phyloP scores from a whole-genome alignment of 75 land plant genomes.

The Pinus tabuliformis region DNA sequence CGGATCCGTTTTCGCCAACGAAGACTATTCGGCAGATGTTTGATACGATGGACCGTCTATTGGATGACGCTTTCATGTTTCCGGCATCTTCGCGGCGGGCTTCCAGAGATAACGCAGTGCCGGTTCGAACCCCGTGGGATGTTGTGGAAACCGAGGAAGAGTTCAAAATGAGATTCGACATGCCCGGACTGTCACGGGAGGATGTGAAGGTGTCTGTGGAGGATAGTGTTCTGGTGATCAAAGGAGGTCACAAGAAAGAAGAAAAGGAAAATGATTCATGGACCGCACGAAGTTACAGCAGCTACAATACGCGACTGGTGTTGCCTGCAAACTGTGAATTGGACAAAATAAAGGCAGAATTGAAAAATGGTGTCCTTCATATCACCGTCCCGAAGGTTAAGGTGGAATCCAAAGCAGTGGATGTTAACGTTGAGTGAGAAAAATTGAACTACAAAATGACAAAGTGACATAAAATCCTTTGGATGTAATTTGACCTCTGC shows the following conservation, averaged over 20 bases:
- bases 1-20: slow-evolving; percentile 66
- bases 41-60: slow-evolving; percentile 67
- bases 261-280: slow-evolving; percentile 23
- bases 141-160: slow-evolving; percentile 41
- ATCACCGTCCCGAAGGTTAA: slow-evolving; percentile 63
- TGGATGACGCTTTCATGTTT: slow-evolving; percentile 45
- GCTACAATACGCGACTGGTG: slow-evolving; percentile 52
- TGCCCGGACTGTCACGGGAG: slow-evolving; percentile 91
- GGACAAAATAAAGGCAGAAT: slow-evolving; percentile 71
- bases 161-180: slow-evolving; percentile 73
- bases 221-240: slow-evolving; percentile 46
- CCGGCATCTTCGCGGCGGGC: slow-evolving; percentile 20
- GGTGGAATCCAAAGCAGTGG: slow-evolving; percentile 59
- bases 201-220: slow-evolving; percentile 45
- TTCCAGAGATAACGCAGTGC: too few relatives aligned
- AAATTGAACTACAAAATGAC: too few relatives aligned
- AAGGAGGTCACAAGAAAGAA: slow-evolving; percentile 52
- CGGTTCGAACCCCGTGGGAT: too few relatives aligned
- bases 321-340: slow-evolving; percentile 62
- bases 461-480: too few relatives aligned
- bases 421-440: slow-evolving; percentile 26
- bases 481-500: too few relatives aligned
- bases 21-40: slow-evolving; percentile 73
- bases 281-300: slow-evolving; percentile 28
- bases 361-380: slow-evolving; percentile 74